phyloP scores from a whole-genome alignment of 2,329 filamentous ascomycete genomes.

The Keithomyces neogunnii region DNA sequence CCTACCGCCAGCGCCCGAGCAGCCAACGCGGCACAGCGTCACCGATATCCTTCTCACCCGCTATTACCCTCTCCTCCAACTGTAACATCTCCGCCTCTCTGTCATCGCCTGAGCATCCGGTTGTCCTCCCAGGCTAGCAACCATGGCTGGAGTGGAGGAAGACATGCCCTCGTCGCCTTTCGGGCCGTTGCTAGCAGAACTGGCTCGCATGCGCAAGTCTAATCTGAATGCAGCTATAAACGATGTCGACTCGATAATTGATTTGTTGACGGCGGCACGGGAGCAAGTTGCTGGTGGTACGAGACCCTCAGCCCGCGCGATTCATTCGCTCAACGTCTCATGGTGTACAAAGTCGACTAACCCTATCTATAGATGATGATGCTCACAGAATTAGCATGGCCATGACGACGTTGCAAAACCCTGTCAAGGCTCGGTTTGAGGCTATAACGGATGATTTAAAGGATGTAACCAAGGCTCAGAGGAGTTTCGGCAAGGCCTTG shows the following conservation, averaged over 20 bases:
- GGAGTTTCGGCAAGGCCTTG: constrained; percentile 75
- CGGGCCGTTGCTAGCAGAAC: constrained; percentile 58
- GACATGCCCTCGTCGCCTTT: constrained; percentile 36
- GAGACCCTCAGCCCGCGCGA: constrained; percentile 8
- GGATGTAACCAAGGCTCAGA: constrained; percentile 73
- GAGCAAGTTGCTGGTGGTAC: constrained; percentile 64
- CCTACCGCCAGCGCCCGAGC: neutral
- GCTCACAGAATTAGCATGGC: constrained; percentile 59
- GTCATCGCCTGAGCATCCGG: neutral
- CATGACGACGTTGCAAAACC: constrained; percentile 77
- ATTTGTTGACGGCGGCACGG: constrained; percentile 64
- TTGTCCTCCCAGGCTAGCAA: constrained; percentile 2
- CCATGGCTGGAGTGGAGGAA: constrained; percentile 26
- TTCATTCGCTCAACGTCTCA: neutral
- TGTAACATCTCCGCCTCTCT: neutral
- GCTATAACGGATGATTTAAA: constrained; percentile 73
- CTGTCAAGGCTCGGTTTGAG: constrained; percentile 74
- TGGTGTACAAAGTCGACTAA: constrained; percentile 10
- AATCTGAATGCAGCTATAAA: constrained; percentile 62
- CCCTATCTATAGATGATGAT: constrained; percentile 20
- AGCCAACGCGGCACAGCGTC: neutral
- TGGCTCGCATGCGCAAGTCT: constrained; percentile 61
- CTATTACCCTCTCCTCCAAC: neutral
- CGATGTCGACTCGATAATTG: constrained; percentile 77
- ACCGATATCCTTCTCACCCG: neutral